phyloP scores from a whole-genome alignment of 2,329 filamentous ascomycete genomes.

The Aureobasidium sp. region DNA sequence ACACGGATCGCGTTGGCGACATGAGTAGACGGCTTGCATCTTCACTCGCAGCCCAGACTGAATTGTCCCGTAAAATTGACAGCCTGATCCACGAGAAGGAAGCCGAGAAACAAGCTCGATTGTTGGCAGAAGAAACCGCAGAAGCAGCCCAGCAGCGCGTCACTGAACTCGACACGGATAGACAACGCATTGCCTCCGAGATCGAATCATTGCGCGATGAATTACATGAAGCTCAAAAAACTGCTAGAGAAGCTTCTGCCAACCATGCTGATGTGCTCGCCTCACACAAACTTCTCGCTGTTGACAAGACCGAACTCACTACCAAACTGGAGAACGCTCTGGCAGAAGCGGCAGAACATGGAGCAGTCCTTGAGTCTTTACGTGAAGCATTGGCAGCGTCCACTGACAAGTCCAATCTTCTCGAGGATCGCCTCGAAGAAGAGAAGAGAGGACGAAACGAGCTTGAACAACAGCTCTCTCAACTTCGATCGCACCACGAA shows the following conservation, averaged over 20 bases:
- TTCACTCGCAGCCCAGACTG: conserved; percentile 67
- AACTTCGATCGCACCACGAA: conserved; percentile 77
- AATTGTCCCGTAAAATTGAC: conserved; percentile 70
- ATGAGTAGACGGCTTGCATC: conserved; percentile 75
- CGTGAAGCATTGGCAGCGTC: conserved; percentile 72
- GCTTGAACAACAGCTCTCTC: conserved; percentile 66
- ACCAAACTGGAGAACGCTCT: conserved; percentile 59
- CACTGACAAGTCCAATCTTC: conserved; percentile 61
- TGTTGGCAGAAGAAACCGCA: conserved; percentile 80
- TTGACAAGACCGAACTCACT: conserved; percentile 77
- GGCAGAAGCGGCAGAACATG: conserved; percentile 60
- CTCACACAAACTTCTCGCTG: conserved; percentile 61
- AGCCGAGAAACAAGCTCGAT: conserved; percentile 69
- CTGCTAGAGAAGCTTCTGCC: conserved; percentile 73
- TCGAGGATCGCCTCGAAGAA: conserved; percentile 76
- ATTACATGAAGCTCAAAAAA: conserved; percentile 68
- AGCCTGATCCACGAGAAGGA: conserved; percentile 61
- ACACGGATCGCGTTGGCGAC: conserved; percentile 62
- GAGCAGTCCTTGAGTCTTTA: conserved; percentile 63
- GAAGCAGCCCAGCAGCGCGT: conserved; percentile 76
- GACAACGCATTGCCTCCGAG: conserved; percentile 75
- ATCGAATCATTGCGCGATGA: conserved; percentile 79
- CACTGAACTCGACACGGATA: conserved; percentile 72
- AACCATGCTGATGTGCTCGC: conserved; percentile 67
- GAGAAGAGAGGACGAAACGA: conserved; percentile 68